Evolutionary conservation across 106 monocot species (phyloP), one percentile per base, ranked within the genome.

Genomic region (Apostasia shenzhenica): DNA sequence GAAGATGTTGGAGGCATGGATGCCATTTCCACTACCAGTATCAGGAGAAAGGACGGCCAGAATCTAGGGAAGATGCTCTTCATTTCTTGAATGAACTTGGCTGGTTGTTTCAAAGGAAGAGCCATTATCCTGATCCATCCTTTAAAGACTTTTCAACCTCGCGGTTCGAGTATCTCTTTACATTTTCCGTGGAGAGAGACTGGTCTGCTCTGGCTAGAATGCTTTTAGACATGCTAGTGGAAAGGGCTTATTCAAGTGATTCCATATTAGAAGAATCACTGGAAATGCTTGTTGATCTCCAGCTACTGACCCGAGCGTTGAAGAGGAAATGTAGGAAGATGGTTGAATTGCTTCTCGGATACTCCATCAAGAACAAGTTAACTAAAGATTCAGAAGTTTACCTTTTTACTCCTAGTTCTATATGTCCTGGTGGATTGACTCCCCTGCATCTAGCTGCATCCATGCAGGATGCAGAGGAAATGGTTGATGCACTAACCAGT

Each of bases 81-180:
- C 89, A 89, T 68, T 97, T 97, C 41, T 77, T 89, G 53, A 97
- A 97, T 70, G 95, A 97, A 76, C 86, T 97, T 64, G 91, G 95
- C 5, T 97, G 95, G 95, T 78, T 97, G 38, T 89, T 97, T 70
- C 95, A 97, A 72, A 97, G 73, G 53, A 84, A 49, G 14, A 66
- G 66, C 53, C 39, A 26, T 0, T 8, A 41, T 2, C 62, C 68
- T 4, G 38, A 9, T 3, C 47, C 72, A 14, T 43, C 41, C 4
- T 48, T 64, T 49, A 4, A 40, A 0, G 73, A 81, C 65, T 97
- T 97, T 75, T 97, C 95, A 3, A 75, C 37, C 42, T 13, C 49
- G 41, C 80, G 91, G 41, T 89, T 91, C 77, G 89, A 88, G 77
- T 84, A 82, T 68, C 86, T 97, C 11, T 49, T 97, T 10, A 63